Evolutionary conservation across 768 basidiomycete genomes (phyloP), one percentile per base, ranked within the genome.

Genomic region (Russula foetens): DNA sequence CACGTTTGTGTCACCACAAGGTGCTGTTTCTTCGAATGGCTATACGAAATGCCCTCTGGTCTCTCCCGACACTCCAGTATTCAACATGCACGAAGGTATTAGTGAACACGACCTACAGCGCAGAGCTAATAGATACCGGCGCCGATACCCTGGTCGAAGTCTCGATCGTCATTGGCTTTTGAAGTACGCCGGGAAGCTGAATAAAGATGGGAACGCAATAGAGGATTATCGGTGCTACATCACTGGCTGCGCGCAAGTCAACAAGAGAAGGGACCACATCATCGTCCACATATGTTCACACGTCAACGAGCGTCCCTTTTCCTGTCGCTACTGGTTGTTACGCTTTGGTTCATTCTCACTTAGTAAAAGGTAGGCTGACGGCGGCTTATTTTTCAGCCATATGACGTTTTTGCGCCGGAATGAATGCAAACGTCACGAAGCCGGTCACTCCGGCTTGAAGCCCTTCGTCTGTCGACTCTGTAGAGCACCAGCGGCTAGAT

Each of bases 181-280:
- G 47, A 79, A 78, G 29, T 89, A 86, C 69, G 85, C 84, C 17
- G 87, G 87, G 31, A 83, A 83, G 64, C 72, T 89, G 38, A 81
- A 85, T 8, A 69, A 72, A 19, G 74, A 75, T 38, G 87, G 86
- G 7, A 79, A 83, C 66, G 75, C 80, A 12, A 69, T 84, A 21
- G 74, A 77, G 11, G 81, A 86, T 44, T 88, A 81, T 65, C 77
- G 86, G 39, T 89, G 87, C 66, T 89, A 89, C 66, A 73, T 89
- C 44, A 65, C 75, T 23, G 86, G 84, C 8, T 89, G 87, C 69
- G 71, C 74, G 28, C 86, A 89, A 68, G 76, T 73, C 56, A 89
- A 89, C 75, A 88, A 84, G 70, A 77, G 87, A 58, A 75, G 83
- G 56, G 87, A 89, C 68, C 87, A 89, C 63, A 89, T 89, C 62